Evolutionary conservation across 2,329 filamentous ascomycete genomes (phyloP), one percentile per base, ranked within the genome.

Genomic region (Ciborinia camelliae): DNA sequence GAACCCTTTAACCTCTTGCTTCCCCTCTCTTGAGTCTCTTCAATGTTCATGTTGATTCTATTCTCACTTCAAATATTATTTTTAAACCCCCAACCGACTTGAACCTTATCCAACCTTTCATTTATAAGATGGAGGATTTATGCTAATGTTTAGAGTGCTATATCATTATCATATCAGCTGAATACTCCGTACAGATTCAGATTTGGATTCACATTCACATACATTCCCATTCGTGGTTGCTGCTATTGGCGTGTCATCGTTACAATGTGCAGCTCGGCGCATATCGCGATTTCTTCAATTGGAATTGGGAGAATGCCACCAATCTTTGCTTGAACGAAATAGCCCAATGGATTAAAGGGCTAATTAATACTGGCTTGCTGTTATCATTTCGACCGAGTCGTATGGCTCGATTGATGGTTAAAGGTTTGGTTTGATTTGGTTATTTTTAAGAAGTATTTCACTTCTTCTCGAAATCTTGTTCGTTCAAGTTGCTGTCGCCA

Each of bases 401-500:
- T 12, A 47, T 20, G 8, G 15, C 12, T 20, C 7, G 8, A 35
- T 35, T 12, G 7, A 52, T 35, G 28, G 30, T 5, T 8, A 52
- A 52, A 20, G 50, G 20, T n/a, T n/a, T 45, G 51, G 32, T 39
- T 26, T 37, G 32, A 32, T 18, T 43, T 47, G 41, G 1, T 26
- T 47, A 32, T 58, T 45, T 35, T n/a, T 15, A 26, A 35, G 5
- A 30, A 20, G 43, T n/a, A 15, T 58, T 14, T 23, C 9, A 26
- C 10, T 32, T 9, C 26, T n/a, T 26, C 43, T 45, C 28, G 7
- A 35, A 35, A 47, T 32, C 55, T n/a, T 45, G 55, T 45, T 58
- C 35, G 26, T 23, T 32, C 39, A 47, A 47, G 12, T 18, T 39
- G 51, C n/a, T 59, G 26, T 50, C 23, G 62, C 62, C 62, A 64